Conservation (phyloP, 805 yeast species). For the Alloascoidea hylecoeti region DNA sequence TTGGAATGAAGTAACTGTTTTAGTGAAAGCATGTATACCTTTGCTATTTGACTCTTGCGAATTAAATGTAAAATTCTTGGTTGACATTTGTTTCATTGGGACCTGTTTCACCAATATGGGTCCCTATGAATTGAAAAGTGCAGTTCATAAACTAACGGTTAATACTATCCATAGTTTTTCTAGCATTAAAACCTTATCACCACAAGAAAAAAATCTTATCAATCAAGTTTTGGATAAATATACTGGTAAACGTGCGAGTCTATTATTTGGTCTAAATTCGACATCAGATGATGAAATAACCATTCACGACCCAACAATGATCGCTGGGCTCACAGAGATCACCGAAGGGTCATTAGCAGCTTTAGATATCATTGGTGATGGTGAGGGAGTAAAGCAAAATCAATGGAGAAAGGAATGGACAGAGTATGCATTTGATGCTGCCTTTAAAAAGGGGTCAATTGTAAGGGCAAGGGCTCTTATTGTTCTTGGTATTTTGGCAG, state of each 20-base stretch:
- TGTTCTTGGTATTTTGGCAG: not conserved
- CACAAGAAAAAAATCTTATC: constrained; percentile 23
- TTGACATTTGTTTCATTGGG: constrained; percentile 58
- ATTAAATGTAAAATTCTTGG: constrained; percentile 21
- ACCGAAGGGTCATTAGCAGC: not conserved
- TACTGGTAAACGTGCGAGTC: constrained; percentile 48
- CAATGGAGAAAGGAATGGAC: constrained; percentile 1
- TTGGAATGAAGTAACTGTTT: constrained; percentile 60
- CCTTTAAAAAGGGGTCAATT: not conserved
- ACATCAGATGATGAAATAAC: constrained; percentile 18
- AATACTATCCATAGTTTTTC: constrained; percentile 60
- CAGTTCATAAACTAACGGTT: constrained; percentile 44
- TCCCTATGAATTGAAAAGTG: constrained; percentile 39
- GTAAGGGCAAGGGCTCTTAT: not conserved
- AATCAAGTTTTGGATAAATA: constrained; percentile 23
- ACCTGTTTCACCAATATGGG: constrained; percentile 41
- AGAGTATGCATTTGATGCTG: not conserved
- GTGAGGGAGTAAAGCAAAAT: constrained; percentile 15
- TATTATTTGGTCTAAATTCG: constrained; percentile 53
- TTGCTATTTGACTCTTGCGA: constrained; percentile 50
- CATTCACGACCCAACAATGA: constrained; percentile 10
- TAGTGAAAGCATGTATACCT: constrained; percentile 48
- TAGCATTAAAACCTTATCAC: constrained; percentile 35
- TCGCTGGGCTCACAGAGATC: not conserved
- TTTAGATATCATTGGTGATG: constrained; percentile 20